phyloP scores from a whole-genome alignment of 768 basidiomycete species.

The Pisolithus orientalis region DNA sequence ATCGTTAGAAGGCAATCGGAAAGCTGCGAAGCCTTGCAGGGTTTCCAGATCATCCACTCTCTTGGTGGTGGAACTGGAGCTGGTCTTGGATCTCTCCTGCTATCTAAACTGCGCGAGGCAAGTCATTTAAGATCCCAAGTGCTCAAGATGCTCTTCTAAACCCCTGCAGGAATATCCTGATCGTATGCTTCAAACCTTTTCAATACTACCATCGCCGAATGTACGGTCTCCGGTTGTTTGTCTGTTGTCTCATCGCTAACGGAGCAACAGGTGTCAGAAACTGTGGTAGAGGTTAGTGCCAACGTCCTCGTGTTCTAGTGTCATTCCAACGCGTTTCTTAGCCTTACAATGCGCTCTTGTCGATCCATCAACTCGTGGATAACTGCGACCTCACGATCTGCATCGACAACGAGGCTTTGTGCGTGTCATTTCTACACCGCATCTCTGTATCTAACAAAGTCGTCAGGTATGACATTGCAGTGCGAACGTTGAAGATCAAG shows the following conservation, averaged over 20 bases:
- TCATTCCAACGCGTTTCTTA: conserved; percentile 8
- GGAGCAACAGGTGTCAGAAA: conserved; percentile 35
- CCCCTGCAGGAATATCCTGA: conserved; percentile 49
- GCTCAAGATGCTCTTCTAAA: neutral
- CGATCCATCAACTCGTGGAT: conserved; percentile 85
- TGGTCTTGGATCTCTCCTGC: conserved; percentile 73
- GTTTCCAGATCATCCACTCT: conserved; percentile 85
- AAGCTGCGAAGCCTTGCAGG: conserved; percentile 79
- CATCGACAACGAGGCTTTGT: conserved; percentile 87
- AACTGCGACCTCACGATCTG: conserved; percentile 80
- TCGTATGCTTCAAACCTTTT: conserved; percentile 48
- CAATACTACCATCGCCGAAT: conserved; percentile 50
- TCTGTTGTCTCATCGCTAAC: conserved; percentile 8
- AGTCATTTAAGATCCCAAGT: conserved; percentile 11
- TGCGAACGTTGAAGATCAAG: conserved; percentile 58
- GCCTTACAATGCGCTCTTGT: conserved; percentile 84
- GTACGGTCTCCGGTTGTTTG: conserved; percentile 21
- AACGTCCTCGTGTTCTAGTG: conserved; percentile 5
- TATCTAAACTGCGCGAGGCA: conserved; percentile 79
- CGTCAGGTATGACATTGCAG: conserved; percentile 65
- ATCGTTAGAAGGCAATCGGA: conserved; percentile 78
- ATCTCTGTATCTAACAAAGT: neutral
- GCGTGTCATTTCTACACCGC: conserved; percentile 13
- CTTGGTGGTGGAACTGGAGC: conserved; percentile 90
- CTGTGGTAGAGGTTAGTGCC: conserved; percentile 43